Conservation (phyloP, 1,284 basidiomycete genomes). For the Rhodotorula sp. region DNA sequence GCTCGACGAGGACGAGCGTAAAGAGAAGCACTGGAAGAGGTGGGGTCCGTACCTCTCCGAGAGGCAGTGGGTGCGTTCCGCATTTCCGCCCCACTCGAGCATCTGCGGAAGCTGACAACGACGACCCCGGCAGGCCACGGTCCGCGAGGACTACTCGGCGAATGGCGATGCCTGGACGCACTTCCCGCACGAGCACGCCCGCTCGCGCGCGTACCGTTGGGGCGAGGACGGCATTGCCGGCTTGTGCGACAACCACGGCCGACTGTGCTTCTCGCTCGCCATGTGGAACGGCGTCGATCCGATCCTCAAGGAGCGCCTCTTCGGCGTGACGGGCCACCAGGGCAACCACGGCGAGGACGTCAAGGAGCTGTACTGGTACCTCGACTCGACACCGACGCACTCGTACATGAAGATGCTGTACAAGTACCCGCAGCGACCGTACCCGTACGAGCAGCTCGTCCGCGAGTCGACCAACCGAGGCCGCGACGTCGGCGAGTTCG, state of each 20-base stretch:
- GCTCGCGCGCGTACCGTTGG: constrained; percentile 95
- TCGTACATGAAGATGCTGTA: constrained; percentile 84
- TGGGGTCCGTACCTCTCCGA: constrained; percentile 98
- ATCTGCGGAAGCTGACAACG: neutral
- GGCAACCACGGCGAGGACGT: constrained; percentile 98
- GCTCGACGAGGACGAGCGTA: constrained; percentile 63
- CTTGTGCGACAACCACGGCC: constrained; percentile 92
- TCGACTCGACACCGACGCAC: constrained; percentile 96
- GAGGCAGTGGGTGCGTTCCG: constrained; percentile 82
- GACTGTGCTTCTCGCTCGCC: constrained; percentile 82
- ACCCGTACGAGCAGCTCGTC: constrained; percentile 90
- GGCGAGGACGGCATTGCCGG: constrained; percentile 97
- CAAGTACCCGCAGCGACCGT: constrained; percentile 79
- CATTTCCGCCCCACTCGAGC: neutral
- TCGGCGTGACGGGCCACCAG: constrained; percentile 90
- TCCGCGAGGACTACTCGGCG: constrained; percentile 94
- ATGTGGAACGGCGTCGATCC: constrained; percentile 94
- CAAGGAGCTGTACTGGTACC: constrained; percentile 97
- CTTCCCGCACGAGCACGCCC: constrained; percentile 92
- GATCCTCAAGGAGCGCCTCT: constrained; percentile 94
- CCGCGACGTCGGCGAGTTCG: constrained; percentile 85
- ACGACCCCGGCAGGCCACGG: constrained; percentile 69
- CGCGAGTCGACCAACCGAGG: constrained; percentile 77
- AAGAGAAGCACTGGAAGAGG: constrained; percentile 85
- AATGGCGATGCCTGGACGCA: constrained; percentile 97